Evolutionary conservation across 139 green algal species (phyloP).

Genomic region (Closterium sp.): DNA sequence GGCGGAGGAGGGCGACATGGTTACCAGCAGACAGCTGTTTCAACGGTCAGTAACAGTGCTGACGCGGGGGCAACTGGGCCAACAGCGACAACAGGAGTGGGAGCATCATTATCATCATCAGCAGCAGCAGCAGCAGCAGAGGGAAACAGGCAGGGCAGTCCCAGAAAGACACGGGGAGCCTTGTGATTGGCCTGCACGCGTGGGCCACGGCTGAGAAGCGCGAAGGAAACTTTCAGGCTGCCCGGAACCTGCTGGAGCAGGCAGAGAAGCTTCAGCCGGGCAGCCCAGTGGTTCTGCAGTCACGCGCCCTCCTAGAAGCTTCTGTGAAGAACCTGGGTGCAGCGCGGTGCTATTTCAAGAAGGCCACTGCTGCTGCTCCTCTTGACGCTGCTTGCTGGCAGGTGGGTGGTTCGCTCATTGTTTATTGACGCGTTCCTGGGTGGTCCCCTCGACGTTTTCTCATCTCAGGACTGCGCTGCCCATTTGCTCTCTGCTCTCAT

Average conservation of each 20-base stretch:
- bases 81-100: too few species aligned
- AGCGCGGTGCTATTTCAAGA: conserved; percentile 5
- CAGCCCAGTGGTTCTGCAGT: conserved; percentile 22
- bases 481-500: neutral
- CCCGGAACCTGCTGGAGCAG: conserved; percentile 21
- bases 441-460: too few species aligned
- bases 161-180: too few species aligned
- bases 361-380: conserved; percentile 6
- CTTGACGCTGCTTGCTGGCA: conserved; percentile 12
- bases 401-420: neutral
- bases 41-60: too few species aligned
- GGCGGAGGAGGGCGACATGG: too few species aligned
- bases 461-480: too few species aligned
- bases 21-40: too few species aligned
- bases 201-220: conserved; percentile 45
- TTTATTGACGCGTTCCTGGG: too few species aligned
- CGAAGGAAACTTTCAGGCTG: conserved; percentile 16
- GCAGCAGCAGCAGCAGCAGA: too few species aligned
- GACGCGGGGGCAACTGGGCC: too few species aligned
- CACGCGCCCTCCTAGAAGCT: conserved; percentile 16
- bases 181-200: conserved; percentile 25
- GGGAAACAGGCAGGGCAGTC: too few species aligned
- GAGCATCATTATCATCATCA: too few species aligned
- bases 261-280: neutral
- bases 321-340: neutral